A percentile compares a stretch with the other conserved stretches of the same genome.
phyloP scores from a whole-genome alignment of 1,139 yeast species.

The Yamadazyma spencermartinsiae region DNA sequence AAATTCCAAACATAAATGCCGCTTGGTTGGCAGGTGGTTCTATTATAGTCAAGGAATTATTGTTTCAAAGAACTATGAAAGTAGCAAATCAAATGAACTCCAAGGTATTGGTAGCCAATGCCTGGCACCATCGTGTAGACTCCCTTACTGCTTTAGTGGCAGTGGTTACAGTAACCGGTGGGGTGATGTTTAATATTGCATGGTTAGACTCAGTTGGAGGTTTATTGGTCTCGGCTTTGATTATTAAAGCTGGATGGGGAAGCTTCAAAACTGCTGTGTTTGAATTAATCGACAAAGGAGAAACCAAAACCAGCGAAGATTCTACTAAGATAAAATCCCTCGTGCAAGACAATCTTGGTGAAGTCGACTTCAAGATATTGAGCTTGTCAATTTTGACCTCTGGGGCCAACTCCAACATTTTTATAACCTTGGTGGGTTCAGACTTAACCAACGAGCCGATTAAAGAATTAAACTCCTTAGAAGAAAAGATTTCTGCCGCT shows the following conservation, averaged over 20 bases:
- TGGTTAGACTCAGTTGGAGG: conserved; percentile 96
- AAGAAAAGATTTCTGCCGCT: conserved; percentile 23
- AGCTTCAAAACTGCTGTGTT: conserved; percentile 69
- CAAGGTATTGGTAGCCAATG: conserved; percentile 90
- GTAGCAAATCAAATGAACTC: conserved; percentile 79
- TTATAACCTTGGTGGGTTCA: conserved; percentile 22
- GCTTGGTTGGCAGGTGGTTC: conserved; percentile 96
- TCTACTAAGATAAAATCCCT: conserved; percentile 28
- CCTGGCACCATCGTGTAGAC: conserved; percentile 99
- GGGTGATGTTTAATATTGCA: conserved; percentile 69
- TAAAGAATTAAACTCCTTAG: conserved; percentile 29
- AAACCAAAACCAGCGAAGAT: conserved; percentile 28
- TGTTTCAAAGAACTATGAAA: conserved; percentile 76
- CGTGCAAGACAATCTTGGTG: conserved; percentile 22
- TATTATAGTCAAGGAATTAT: conserved; percentile 80
- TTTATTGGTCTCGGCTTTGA: conserved; percentile 73
- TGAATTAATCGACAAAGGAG: conserved; percentile 71
- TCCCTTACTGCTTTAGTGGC: conserved; percentile 92
- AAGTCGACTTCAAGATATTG: conserved; percentile 32
- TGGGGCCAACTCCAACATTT: conserved; percentile 64
- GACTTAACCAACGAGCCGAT: conserved; percentile 15
- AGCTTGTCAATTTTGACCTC: conserved; percentile 61
- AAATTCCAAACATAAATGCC: conserved; percentile 77
- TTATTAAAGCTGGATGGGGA: conserved; percentile 80
- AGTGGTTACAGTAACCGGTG: conserved; percentile 81